Evolutionary conservation across 2,329 filamentous ascomycete genomes (phyloP).

Genomic region (Xylariales sp.): DNA sequence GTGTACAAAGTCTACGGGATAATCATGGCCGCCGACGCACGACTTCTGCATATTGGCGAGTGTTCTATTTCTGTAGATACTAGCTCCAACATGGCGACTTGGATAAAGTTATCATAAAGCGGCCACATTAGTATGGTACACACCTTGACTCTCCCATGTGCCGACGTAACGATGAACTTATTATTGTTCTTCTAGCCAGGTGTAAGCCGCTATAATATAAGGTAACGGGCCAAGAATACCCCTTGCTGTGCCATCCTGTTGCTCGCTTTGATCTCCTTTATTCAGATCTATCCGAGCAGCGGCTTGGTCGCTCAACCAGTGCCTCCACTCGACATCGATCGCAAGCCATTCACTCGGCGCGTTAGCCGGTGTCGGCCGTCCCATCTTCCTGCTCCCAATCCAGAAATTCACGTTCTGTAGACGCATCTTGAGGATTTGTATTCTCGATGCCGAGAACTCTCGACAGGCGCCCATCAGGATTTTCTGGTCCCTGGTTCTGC

Average conservation of each 20-base stretch:
- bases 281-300: neutral
- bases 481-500: slow-evolving; percentile 11
- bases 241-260: slow-evolving; percentile 10
- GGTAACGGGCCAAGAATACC: slow-evolving; percentile 20
- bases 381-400: slow-evolving; percentile 1
- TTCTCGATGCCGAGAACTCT: slow-evolving; percentile 1
- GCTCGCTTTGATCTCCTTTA: neutral
- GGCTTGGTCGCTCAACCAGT: slow-evolving; percentile 4
- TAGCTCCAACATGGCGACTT: too few relatives aligned
- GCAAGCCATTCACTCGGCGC: slow-evolving; percentile 2
- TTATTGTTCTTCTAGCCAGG: neutral
- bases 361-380: neutral
- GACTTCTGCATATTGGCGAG: too few relatives aligned
- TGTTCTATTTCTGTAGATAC: too few relatives aligned
- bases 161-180: too few relatives aligned
- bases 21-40: too few relatives aligned
- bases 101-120: too few relatives aligned
- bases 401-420: slow-evolving; percentile 3
- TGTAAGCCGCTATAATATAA: slow-evolving; percentile 18
- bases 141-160: too few relatives aligned
- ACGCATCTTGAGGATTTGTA: neutral
- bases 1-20: too few relatives aligned
- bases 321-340: slow-evolving; percentile 2
- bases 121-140: too few relatives aligned
- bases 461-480: slow-evolving; percentile 10